Conservation (phyloP, 2,329 filamentous ascomycete species). For the Aureobasidium sp. region DNA sequence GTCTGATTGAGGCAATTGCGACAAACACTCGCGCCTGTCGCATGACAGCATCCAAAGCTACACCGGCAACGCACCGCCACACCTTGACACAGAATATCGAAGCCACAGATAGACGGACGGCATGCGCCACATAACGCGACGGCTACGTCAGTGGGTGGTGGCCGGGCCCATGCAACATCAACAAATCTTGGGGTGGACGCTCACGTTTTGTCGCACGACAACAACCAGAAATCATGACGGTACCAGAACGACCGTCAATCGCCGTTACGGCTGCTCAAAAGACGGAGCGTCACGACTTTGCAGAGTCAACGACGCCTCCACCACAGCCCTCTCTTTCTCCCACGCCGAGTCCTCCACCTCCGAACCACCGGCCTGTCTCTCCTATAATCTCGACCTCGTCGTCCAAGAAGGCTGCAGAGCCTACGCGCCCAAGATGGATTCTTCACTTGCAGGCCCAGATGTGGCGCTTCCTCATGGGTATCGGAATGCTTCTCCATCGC, state of each 20-base stretch:
- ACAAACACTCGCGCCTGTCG: not conserved
- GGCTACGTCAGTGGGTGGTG: not conserved
- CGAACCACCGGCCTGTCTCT: not conserved
- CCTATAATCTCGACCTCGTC: not conserved
- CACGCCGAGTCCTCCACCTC: not conserved
- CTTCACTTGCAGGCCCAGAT: slow-evolving; percentile 56
- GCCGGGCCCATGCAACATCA: not conserved
- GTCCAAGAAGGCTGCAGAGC: not conserved
- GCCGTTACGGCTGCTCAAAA: not conserved
- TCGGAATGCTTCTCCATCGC: slow-evolving; percentile 63
- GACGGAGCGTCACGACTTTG: slow-evolving; percentile 2
- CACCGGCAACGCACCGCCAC: not conserved
- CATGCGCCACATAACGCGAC: not conserved
- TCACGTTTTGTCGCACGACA: not conserved
- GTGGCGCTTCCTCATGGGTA: slow-evolving; percentile 60
- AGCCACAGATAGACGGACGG: too few species aligned
- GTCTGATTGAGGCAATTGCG: not conserved
- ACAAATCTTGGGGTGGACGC: not conserved
- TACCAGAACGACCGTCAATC: not conserved
- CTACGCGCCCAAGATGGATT: slow-evolving; percentile 40
- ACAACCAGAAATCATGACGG: not conserved
- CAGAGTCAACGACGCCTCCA: not conserved
- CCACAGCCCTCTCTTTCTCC: not conserved
- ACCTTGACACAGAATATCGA: not conserved
- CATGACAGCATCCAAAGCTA: not conserved